phyloP scores from a whole-genome alignment of 257 asterid genomes.

The Fraxinus excelsior region DNA sequence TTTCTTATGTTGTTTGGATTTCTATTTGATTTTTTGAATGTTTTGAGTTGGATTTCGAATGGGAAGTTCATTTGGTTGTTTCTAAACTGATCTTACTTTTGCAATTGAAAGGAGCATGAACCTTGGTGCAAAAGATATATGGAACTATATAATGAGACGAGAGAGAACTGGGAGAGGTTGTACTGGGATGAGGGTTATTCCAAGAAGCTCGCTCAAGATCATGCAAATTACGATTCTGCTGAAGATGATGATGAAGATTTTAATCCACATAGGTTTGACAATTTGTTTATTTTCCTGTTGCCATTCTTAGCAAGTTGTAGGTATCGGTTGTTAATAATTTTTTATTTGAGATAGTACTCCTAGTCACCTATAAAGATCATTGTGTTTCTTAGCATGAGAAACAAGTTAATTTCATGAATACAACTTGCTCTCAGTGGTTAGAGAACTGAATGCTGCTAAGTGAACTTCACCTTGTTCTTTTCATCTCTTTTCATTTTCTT shows the following conservation, averaged over 20 bases:
- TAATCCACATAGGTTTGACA: constrained; percentile 68
- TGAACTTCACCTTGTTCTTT: neutral
- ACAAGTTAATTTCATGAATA: neutral
- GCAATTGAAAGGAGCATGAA: constrained; percentile 76
- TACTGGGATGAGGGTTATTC: constrained; percentile 98
- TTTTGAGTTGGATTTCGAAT: constrained; percentile 8
- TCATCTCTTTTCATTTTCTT: neutral
- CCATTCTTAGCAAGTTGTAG: neutral
- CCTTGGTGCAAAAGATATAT: constrained; percentile 95
- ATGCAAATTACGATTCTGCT: constrained; percentile 85
- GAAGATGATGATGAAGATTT: constrained; percentile 96
- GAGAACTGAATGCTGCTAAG: neutral
- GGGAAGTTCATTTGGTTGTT: constrained; percentile 10
- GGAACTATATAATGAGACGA: constrained; percentile 87
- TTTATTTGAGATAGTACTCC: neutral
- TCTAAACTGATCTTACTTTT: constrained; percentile 16
- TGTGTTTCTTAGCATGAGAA: neutral
- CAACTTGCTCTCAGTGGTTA: constrained; percentile 7
- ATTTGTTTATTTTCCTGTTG: neutral
- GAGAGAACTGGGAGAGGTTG: constrained; percentile 98
- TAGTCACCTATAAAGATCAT: neutral
- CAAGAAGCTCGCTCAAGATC: constrained; percentile 90
- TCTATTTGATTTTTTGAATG: neutral
- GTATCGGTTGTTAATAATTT: neutral
- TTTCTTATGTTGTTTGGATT: neutral